These are phyloP conservation scores for Penicillium tannophilum DNA, from an alignment of 495 filamentous ascomycete species.

Conservation along the genomic window DNA sequence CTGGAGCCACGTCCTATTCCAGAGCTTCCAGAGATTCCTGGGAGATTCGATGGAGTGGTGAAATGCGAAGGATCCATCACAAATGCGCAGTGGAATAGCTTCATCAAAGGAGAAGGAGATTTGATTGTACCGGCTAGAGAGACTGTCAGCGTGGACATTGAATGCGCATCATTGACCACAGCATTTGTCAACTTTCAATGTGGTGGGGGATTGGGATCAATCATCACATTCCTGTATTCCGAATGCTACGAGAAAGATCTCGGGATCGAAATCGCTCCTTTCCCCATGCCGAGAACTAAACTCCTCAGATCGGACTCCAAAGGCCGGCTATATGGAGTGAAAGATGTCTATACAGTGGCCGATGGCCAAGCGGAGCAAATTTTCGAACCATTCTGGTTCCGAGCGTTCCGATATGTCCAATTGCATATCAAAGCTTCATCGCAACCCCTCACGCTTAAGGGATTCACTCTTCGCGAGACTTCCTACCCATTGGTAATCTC, in stretches of 20 bases:
- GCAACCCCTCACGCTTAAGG: slow-evolving; percentile 8
- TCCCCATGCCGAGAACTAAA: slow-evolving; percentile 24
- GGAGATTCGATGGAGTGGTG: slow-evolving; percentile 18
- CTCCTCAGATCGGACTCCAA: slow-evolving; percentile 16
- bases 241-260: slow-evolving; percentile 31
- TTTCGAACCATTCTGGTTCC: slow-evolving; percentile 33
- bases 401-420: slow-evolving; percentile 32
- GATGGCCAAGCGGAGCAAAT: slow-evolving; percentile 9
- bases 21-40: slow-evolving; percentile 14
- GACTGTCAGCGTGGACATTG: slow-evolving; percentile 18
- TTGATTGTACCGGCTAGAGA: slow-evolving; percentile 16
- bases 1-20: slow-evolving; percentile 25
- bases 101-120: slow-evolving; percentile 8
- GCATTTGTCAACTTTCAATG: slow-evolving; percentile 26
- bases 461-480: slow-evolving; percentile 18
- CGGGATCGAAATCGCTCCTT: slow-evolving; percentile 16
- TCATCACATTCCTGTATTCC: slow-evolving; percentile 21
- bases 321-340: slow-evolving; percentile 22
- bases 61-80: slow-evolving; percentile 14
- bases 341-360: slow-evolving; percentile 24
- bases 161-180: slow-evolving; percentile 18
- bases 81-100: slow-evolving; percentile 6
- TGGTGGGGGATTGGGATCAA: slow-evolving; percentile 15
- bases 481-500: slow-evolving; percentile 26
- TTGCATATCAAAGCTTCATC: slow-evolving; percentile 15